Base-by-base conservation (phyloP, 441 rosid species). In the Brassica hybrid region DNA sequence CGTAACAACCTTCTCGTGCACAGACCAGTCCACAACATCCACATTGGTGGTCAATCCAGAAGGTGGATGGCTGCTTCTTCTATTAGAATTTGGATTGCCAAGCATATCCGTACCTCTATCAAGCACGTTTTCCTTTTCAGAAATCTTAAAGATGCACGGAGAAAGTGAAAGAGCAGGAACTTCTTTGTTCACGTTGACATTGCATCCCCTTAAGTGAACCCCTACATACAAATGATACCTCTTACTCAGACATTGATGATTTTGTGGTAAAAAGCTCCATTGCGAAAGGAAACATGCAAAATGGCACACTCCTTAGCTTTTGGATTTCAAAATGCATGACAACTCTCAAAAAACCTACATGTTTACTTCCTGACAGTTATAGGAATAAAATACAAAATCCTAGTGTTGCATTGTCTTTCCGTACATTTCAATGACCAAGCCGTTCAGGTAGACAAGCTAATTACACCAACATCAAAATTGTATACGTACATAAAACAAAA, bases 101-200 rank as follows among this genome's bases (percentile, higher is more conserved):
- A 68, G 80, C 81, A 76, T 81, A 77, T 83, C 86, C 25, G 75
- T 62, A 23, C 87, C 84, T 69, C 80, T 82, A 27, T 78, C 89
- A 69, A 67, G 32, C 59, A 75, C 75, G 73, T 87, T 88, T 70
- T 88, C 90, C 76, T 86, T 88, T 63, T 76, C 86, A 70, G 76
- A 79, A 75, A 84, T 79, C 90, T 88, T 90, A 79, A 94, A 88
- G 76, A 84, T 78, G 76, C 96, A 90, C 58, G 96, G 98, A 77
- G 92, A 96, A 73, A 96, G 88, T 23, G 89, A 90, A 64, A 87
- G 77, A 14, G 79, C 65, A 50, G 86, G 61, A 84, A 86, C 54
- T 69, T 88, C 87, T 80, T 84, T 92, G 86, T 84, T 79, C 76
- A 83, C 68, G 56, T 78, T 74, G 67, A 75, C 72, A 74, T 65